phyloP scores from a whole-genome alignment of 805 yeast genomes.

The Kuraishia floccosa region DNA sequence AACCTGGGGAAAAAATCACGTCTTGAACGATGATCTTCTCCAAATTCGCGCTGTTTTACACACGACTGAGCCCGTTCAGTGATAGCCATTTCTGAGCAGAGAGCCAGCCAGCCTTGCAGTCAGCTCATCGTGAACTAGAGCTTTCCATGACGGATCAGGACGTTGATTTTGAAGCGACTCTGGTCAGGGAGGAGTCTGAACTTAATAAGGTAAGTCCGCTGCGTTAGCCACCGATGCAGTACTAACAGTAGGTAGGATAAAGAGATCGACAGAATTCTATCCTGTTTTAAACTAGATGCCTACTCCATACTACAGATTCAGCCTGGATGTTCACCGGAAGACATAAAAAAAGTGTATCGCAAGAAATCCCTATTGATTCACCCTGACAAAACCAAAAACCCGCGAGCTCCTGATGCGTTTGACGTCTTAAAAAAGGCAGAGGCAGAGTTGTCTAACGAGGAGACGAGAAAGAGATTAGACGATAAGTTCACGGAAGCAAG shows the following conservation, averaged over 20 bases:
- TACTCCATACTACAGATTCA: constrained; percentile 39
- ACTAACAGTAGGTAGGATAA: constrained; percentile 21
- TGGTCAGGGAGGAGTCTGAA: constrained; percentile 4
- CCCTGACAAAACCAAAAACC: constrained; percentile 51
- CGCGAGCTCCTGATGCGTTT: constrained; percentile 54
- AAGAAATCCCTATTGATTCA: constrained; percentile 54
- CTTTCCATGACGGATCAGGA: constrained; percentile 1
- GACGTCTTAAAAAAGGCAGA: constrained; percentile 48
- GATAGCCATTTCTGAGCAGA: too few species aligned
- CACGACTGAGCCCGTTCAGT: too few species aligned
- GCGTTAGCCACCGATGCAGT: neutral
- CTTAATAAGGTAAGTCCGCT: constrained; percentile 1
- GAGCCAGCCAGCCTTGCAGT: too few species aligned
- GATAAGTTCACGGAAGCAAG: constrained; percentile 32
- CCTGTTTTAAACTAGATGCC: constrained; percentile 35
- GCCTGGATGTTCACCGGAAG: constrained; percentile 25
- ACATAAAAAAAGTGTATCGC: constrained; percentile 37
- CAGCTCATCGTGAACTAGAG: too few species aligned
- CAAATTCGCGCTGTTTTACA: too few species aligned
- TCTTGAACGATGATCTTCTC: too few species aligned
- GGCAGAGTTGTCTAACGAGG: constrained; percentile 23
- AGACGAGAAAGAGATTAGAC: constrained; percentile 27
- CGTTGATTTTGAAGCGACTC: constrained; percentile 1
- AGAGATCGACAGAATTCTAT: constrained; percentile 46
- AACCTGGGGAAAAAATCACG: too few species aligned